These are phyloP conservation scores for Hymenochaete sp. DNA, from an alignment of 1,284 basidiomycete species.

Conservation along the genomic window DNA sequence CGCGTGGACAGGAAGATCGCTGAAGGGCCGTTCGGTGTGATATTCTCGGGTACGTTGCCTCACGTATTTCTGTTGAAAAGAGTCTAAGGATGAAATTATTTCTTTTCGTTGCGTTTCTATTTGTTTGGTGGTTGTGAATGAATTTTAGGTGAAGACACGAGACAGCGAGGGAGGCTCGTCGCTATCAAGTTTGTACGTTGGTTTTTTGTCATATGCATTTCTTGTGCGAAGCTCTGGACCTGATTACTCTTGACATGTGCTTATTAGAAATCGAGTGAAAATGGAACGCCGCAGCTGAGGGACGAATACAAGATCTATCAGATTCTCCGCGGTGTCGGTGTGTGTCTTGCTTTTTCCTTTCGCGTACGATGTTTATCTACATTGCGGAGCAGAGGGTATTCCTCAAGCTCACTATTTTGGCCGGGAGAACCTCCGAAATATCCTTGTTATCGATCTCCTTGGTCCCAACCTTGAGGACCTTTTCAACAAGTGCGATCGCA, in stretches of 20 bases:
- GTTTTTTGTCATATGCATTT: slow-evolving; percentile 17
- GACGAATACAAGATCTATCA: slow-evolving; percentile 98
- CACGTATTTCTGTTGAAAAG: too few species aligned
- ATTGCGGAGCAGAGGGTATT: slow-evolving; percentile 62
- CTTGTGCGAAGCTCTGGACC: slow-evolving; percentile 7
- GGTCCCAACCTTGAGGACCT: slow-evolving; percentile 95
- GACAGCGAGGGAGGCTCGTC: slow-evolving; percentile 72
- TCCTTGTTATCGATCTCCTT: slow-evolving; percentile 91
- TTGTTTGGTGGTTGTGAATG: too few species aligned
- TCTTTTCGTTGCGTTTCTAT: too few species aligned
- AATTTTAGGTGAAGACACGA: slow-evolving; percentile 78
- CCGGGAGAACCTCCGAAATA: slow-evolving; percentile 96
- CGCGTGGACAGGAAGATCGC: slow-evolving; percentile 83
- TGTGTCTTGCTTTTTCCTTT: neutral
- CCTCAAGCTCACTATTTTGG: slow-evolving; percentile 99
- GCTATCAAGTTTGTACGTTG: slow-evolving; percentile 81
- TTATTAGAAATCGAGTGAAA: slow-evolving; percentile 89
- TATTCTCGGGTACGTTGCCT: slow-evolving; percentile 69
- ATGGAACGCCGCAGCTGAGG: slow-evolving; percentile 92
- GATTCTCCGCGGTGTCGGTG: slow-evolving; percentile 87
- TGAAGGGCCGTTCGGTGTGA: slow-evolving; percentile 78
- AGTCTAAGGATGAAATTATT: too few species aligned
- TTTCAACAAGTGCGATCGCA: slow-evolving; percentile 97
- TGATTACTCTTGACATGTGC: slow-evolving; percentile 4
- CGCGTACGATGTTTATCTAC: slow-evolving; percentile 2